These are phyloP conservation scores for Chlamydomonas sp. DNA, from an alignment of 139 green algal species.

Conservation along the genomic window DNA sequence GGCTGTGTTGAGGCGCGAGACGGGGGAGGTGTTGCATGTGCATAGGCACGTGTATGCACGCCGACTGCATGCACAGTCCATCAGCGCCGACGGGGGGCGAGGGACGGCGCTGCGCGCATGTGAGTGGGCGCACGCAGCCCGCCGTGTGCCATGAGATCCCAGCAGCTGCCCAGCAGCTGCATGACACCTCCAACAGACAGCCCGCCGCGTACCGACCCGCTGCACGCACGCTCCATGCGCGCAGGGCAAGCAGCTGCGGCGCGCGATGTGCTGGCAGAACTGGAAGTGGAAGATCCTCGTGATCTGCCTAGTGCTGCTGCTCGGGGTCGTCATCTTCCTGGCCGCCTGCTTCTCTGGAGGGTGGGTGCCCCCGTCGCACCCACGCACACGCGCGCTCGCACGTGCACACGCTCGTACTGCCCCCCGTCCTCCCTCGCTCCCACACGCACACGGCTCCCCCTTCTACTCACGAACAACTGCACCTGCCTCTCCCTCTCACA, in stretches of 20 bases:
- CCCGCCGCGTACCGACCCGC: background rate
- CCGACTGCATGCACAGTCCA: background rate
- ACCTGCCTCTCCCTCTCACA: background rate
- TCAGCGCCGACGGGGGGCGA: background rate
- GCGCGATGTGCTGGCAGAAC: constrained; percentile 83
- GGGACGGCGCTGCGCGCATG: background rate
- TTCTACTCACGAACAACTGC: background rate
- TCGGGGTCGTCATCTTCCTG: constrained; percentile 73
- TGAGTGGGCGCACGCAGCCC: background rate
- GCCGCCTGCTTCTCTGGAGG: constrained; percentile 67
- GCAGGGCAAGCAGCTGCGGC: constrained; percentile 54
- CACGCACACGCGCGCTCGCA: background rate
- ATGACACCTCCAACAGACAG: background rate
- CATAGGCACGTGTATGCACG: too few species aligned
- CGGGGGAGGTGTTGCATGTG: too few species aligned
- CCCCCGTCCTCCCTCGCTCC: background rate
- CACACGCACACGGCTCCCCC: background rate
- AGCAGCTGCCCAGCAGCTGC: background rate
- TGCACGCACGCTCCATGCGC: background rate
- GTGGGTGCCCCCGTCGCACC: background rate
- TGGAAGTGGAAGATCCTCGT: constrained; percentile 53
- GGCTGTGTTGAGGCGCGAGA: too few species aligned
- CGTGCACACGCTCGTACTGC: background rate
- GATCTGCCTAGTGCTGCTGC: constrained; percentile 60
- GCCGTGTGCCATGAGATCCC: background rate